A percentile compares a stretch with the other conserved stretches of the same genome.
Conservation (phyloP, 176 grass and related monocot species). For the Chrysopogon serrulatus region DNA sequence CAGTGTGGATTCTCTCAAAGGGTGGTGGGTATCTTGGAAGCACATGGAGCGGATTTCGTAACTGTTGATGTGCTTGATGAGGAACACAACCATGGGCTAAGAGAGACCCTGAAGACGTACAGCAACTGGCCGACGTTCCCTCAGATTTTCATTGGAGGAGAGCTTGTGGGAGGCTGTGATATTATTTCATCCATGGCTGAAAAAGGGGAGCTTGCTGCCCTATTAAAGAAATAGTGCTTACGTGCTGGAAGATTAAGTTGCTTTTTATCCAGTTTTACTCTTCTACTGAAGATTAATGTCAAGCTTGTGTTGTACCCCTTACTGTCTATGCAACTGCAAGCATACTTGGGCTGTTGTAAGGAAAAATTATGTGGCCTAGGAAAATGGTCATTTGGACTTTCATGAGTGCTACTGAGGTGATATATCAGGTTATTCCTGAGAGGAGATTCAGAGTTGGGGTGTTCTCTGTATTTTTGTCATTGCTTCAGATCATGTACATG, state of each 20-base stretch:
- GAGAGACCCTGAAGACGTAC: slow-evolving; percentile 78
- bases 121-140: slow-evolving; percentile 96
- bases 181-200: slow-evolving; percentile 89
- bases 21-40: slow-evolving; percentile 80
- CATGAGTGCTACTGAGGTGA: background rate
- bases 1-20: slow-evolving; percentile 90
- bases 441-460: slow-evolving; percentile 1
- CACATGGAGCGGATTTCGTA: slow-evolving; percentile 68
- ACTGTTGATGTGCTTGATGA: slow-evolving; percentile 87
- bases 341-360: background rate
- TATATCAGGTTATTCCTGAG: background rate
- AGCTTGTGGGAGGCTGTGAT: slow-evolving; percentile 82
- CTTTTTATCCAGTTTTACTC: background rate
- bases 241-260: background rate
- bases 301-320: background rate
- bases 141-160: slow-evolving; percentile 75
- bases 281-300: background rate
- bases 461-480: background rate
- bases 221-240: slow-evolving; percentile 52
- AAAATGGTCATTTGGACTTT: background rate
- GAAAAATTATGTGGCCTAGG: background rate
- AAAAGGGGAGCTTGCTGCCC: slow-evolving; percentile 68
- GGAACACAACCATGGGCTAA: slow-evolving; percentile 80
- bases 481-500: background rate
- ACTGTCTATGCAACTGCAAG: background rate